Percentiles rank a stretch among this genome's conserved stretches.
These are phyloP conservation scores for Pulveroboletus frians DNA, from an alignment of 768 basidiomycete species.

Conservation along the genomic window DNA sequence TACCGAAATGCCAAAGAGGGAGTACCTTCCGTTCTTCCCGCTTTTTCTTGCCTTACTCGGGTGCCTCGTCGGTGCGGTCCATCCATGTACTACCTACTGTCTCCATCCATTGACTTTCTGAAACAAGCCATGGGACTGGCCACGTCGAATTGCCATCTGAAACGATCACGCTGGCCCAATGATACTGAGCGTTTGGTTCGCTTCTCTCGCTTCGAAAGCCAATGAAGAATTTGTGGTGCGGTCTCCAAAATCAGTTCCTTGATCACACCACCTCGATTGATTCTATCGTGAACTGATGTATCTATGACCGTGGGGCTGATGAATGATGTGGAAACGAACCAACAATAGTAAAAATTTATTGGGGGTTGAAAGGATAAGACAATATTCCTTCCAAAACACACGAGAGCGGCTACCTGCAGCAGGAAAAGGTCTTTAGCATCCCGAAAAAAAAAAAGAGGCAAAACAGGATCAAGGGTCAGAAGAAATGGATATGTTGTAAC, in stretches of 20 bases:
- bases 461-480: conserved; percentile 17
- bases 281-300: not conserved
- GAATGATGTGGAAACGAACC: conserved; percentile 2
- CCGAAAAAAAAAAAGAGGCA: not conserved
- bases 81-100: too few relatives aligned
- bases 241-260: conserved; percentile 4
- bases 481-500: conserved; percentile 44
- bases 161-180: not conserved
- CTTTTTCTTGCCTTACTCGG: too few relatives aligned
- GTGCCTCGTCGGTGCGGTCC: too few relatives aligned
- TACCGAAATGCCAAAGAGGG: not conserved
- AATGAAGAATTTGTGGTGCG: not conserved
- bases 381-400: conserved; percentile 1
- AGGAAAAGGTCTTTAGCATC: conserved; percentile 8
- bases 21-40: too few relatives aligned
- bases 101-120: not conserved
- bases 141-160: not conserved
- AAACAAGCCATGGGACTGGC: not conserved
- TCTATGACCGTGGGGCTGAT: not conserved
- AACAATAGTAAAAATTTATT: not conserved
- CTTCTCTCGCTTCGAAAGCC: not conserved
- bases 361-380: not conserved
- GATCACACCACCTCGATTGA: conserved; percentile 7
- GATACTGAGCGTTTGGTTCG: not conserved
- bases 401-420: conserved; percentile 2